These are phyloP conservation scores for Oldenlandia corymbosa DNA, from an alignment of 257 asterid genomes.

Conservation along the genomic window DNA sequence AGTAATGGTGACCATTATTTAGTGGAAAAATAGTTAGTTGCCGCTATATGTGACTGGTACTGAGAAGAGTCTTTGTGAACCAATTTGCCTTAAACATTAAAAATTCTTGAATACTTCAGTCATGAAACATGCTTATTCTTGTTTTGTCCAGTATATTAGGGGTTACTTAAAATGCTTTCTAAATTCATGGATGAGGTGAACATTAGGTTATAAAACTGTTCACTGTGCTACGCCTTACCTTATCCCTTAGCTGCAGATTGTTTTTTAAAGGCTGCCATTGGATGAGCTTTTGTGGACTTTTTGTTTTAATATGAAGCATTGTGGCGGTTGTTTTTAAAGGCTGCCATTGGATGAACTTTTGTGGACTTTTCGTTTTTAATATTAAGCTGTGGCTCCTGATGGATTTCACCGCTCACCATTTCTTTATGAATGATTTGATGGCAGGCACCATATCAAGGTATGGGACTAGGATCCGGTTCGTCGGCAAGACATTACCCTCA, in stretches of 20 bases:
- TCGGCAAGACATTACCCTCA: conserved; percentile 55
- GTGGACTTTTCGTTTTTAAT: not conserved
- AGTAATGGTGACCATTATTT: too few species aligned
- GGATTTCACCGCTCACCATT: not conserved
- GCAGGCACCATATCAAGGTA: conserved; percentile 71
- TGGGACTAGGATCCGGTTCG: conserved; percentile 59
- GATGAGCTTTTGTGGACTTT: not conserved
- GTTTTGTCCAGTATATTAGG: not conserved
- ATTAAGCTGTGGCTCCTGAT: not conserved
- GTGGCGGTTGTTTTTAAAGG: not conserved
- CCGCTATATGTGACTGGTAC: too few species aligned
- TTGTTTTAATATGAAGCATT: not conserved
- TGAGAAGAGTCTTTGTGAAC: too few species aligned
- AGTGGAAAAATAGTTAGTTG: too few species aligned
- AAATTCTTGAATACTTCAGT: too few species aligned
- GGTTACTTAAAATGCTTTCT: not conserved
- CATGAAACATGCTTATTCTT: not conserved
- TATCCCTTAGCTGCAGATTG: not conserved
- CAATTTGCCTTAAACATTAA: too few species aligned
- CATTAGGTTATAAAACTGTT: not conserved
- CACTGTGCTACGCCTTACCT: not conserved
- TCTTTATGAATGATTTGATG: conserved; percentile 22
- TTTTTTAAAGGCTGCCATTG: not conserved
- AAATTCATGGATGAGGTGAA: not conserved
- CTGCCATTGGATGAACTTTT: not conserved